Percentiles rank a stretch among this genome's conserved stretches.
Evolutionary conservation across 2,329 filamentous ascomycete genomes (phyloP).

Genomic region (Davidsoniella australis): DNA sequence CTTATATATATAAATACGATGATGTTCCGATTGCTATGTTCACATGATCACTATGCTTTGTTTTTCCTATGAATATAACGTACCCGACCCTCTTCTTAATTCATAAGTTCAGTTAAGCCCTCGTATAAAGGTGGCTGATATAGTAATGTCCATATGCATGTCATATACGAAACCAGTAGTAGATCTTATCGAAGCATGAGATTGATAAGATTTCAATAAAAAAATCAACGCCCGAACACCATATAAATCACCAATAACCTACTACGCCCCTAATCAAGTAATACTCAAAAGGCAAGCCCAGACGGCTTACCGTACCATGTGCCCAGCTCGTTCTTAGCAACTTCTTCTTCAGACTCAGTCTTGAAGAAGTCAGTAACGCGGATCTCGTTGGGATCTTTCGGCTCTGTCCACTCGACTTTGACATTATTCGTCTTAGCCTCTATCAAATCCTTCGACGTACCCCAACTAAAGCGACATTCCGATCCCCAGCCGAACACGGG

Average conservation of each 20-base stretch:
- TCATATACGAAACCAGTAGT: no score
- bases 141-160: no score
- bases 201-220: neutral
- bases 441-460: conserved; percentile 82
- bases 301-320: conserved; percentile 69
- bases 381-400: conserved; percentile 50
- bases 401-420: conserved; percentile 68
- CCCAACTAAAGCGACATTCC: conserved; percentile 92
- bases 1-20: no score
- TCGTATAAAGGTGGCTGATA: no score
- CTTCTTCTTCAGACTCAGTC: conserved; percentile 24
- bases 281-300: conserved; percentile 19
- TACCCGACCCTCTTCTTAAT: no score
- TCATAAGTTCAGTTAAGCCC: no score
- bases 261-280: neutral
- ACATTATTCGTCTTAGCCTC: conserved; percentile 50
- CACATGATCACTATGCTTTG: neutral
- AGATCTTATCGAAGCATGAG: neutral
- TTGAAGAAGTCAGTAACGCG: conserved; percentile 63
- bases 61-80: conserved; percentile 1
- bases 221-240: conserved; percentile 1
- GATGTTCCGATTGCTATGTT: no score
- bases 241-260: neutral
- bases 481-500: conserved; percentile 88
- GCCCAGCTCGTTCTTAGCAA: conserved; percentile 44